These are phyloP conservation scores for Pichia sp. DNA, from an alignment of 1,139 yeast species.

Conservation along the genomic window DNA sequence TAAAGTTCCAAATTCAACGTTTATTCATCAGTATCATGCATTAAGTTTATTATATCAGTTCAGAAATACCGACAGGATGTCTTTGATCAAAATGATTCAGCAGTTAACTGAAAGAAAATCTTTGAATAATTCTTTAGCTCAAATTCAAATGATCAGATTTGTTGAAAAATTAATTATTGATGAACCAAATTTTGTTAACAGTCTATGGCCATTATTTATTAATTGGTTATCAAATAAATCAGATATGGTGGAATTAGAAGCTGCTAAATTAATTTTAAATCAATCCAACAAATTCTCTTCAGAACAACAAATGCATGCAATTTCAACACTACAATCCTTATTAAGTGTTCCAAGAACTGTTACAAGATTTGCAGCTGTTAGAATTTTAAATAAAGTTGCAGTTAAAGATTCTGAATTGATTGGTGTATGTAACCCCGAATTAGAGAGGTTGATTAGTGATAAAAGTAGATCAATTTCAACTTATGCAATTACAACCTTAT, in stretches of 20 bases:
- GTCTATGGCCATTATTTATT: constrained; percentile 58
- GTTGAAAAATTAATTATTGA: constrained; percentile 62
- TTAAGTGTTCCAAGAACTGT: constrained; percentile 86
- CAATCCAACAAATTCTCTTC: constrained; percentile 50
- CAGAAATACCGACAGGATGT: constrained; percentile 90
- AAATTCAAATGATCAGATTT: constrained; percentile 79
- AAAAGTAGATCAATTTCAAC: constrained; percentile 91
- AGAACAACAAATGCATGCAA: constrained; percentile 62
- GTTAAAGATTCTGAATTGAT: constrained; percentile 74
- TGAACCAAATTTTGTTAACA: constrained; percentile 49
- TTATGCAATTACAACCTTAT: constrained; percentile 92
- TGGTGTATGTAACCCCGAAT: constrained; percentile 68
- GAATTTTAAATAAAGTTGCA: constrained; percentile 82
- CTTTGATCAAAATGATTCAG: constrained; percentile 82
- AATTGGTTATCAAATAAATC: constrained; percentile 74
- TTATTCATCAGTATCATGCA: constrained; percentile 93
- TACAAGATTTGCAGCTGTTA: constrained; percentile 86
- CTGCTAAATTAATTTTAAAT: constrained; percentile 74
- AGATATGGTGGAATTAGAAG: constrained; percentile 89
- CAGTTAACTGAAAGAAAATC: constrained; percentile 54
- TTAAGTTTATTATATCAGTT: constrained; percentile 83
- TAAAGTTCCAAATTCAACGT: constrained; percentile 59
- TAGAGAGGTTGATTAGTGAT: constrained; percentile 83
- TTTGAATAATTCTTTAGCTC: constrained; percentile 67
- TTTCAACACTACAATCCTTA: constrained; percentile 67